A percentile compares a stretch with the other conserved stretches of the same genome.
Evolutionary conservation across 495 filamentous ascomycete genomes (phyloP).

Genomic region (Geopyxis carbonaria): DNA sequence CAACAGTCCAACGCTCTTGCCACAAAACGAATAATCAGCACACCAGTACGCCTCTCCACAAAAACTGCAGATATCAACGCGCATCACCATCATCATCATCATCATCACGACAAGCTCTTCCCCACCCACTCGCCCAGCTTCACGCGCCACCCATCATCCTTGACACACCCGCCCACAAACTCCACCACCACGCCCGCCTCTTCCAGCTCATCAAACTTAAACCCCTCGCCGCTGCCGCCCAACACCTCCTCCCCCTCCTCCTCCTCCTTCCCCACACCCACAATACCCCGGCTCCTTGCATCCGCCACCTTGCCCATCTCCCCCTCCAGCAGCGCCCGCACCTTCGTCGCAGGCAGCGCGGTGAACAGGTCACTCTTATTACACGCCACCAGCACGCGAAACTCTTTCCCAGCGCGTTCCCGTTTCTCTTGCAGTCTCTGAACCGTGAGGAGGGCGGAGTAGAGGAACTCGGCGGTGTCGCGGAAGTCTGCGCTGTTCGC

Average conservation of each 20-base stretch:
- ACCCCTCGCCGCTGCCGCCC: constrained; percentile 56
- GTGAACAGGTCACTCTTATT: constrained; percentile 96
- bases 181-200: constrained; percentile 66
- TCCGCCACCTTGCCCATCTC: constrained; percentile 68
- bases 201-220: constrained; percentile 64
- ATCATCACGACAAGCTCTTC: constrained; percentile 38
- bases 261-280: constrained; percentile 60
- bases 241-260: constrained; percentile 69
- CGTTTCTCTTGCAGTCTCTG: constrained; percentile 52
- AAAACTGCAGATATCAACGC: too few species aligned
- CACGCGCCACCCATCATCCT: constrained; percentile 41
- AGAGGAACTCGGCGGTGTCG: constrained; percentile 59
- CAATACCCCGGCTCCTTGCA: constrained; percentile 59
- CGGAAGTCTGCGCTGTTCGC: constrained; percentile 43
- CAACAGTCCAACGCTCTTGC: too few species aligned
- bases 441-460: constrained; percentile 64
- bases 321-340: constrained; percentile 55
- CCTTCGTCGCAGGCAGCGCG: constrained; percentile 62
- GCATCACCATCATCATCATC: too few species aligned
- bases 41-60: too few species aligned
- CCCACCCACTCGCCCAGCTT: constrained; percentile 75
- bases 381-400: constrained; percentile 68
- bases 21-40: too few species aligned
- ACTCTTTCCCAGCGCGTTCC: constrained; percentile 40
- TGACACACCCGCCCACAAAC: constrained; percentile 60